phyloP scores from a whole-genome alignment of 75 land plant genomes.

The Pinus taeda region DNA sequence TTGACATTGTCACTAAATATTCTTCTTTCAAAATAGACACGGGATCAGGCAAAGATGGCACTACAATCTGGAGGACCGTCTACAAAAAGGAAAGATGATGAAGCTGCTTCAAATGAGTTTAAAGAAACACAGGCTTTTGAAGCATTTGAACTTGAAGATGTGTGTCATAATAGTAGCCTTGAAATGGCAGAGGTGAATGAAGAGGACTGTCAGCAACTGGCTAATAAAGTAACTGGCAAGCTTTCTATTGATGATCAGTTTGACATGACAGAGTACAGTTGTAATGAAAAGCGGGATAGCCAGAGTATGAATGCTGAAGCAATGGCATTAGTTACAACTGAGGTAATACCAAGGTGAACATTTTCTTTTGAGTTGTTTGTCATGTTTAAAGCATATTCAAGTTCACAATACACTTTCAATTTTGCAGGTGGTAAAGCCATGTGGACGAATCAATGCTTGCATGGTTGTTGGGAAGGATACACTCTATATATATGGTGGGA shows the following conservation, averaged over 20 bases:
- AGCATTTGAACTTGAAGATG: neutral
- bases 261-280: neutral
- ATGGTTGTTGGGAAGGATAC: conserved; percentile 88
- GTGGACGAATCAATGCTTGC: conserved; percentile 91
- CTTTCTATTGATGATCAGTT: conserved; percentile 25
- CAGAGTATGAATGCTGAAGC: neutral
- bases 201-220: conserved; percentile 15
- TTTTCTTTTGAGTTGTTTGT: neutral
- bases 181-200: conserved; percentile 12
- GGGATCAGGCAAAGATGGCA: conserved; percentile 8
- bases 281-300: conserved; percentile 14
- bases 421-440: conserved; percentile 72
- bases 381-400: neutral
- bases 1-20: conserved; percentile 1
- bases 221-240: conserved; percentile 17
- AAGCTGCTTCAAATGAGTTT: neutral
- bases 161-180: neutral
- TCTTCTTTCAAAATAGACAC: conserved; percentile 12
- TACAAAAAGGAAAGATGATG: conserved; percentile 4
- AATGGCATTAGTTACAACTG: conserved; percentile 23
- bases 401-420: neutral
- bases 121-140: neutral
- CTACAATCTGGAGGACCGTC: neutral
- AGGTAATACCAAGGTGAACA: conserved; percentile 26
- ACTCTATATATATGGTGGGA: conserved; percentile 91